phyloP scores from a whole-genome alignment of 108 stramenopile species.

The Skeletonema tropicum region DNA sequence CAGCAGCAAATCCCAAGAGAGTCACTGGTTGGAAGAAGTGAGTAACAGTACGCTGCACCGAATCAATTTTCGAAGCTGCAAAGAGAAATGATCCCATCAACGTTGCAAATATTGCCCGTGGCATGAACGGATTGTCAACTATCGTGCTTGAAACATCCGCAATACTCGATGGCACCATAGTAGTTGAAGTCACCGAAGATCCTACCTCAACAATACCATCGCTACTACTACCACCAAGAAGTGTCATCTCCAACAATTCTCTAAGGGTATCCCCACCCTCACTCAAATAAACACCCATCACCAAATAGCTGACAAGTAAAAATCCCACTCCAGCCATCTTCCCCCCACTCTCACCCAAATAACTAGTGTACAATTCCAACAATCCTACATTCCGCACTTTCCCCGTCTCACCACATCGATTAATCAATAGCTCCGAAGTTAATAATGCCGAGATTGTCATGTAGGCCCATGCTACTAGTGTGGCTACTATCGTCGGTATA shows the following conservation, averaged over 20 bases:
- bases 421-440: conserved; percentile 84
- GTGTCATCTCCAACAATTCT: conserved; percentile 24
- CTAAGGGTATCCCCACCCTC: conserved; percentile 75
- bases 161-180: conserved; percentile 2
- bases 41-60: conserved; percentile 58
- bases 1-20: conserved; percentile 56
- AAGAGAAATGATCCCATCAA: conserved; percentile 23
- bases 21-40: conserved; percentile 64
- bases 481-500: conserved; percentile 65
- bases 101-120: conserved; percentile 56
- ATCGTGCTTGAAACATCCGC: conserved; percentile 12
- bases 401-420: conserved; percentile 69
- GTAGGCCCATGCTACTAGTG: conserved; percentile 78
- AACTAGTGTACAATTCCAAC: conserved; percentile 61
- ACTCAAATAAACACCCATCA: conserved; percentile 86
- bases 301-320: conserved; percentile 81
- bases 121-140: conserved; percentile 2
- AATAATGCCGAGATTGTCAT: conserved; percentile 88
- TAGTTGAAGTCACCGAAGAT: conserved; percentile 13
- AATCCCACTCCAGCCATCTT: conserved; percentile 73
- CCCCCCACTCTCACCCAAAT: conserved; percentile 47
- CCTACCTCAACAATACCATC: background rate
- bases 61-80: conserved; percentile 39
- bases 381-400: conserved; percentile 60
- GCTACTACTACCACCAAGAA: background rate